A percentile compares a stretch with the other conserved stretches of the same genome.
Evolutionary conservation across 148 eudicot genomes (phyloP).

Genomic region (Camellia lanceoleosa): DNA sequence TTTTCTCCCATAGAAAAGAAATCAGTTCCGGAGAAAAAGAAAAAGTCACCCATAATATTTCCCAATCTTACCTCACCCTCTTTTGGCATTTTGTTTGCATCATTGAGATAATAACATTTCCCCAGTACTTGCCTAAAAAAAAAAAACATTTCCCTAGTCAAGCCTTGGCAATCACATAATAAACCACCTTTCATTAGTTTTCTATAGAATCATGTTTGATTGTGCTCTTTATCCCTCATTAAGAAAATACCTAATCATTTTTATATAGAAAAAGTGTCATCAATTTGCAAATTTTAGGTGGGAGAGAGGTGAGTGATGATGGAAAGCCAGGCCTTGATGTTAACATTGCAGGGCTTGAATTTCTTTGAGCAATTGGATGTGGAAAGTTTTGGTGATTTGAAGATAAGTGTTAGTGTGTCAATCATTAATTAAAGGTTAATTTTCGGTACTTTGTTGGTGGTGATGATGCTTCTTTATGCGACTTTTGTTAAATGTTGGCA

Average conservation of each 20-base stretch:
- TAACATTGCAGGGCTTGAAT: background rate
- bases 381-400: background rate
- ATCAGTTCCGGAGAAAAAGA: too few relatives aligned
- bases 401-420: conserved; percentile 9
- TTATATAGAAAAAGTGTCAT: background rate
- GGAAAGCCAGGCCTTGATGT: background rate
- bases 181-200: background rate
- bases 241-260: conserved; percentile 3
- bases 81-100: conserved; percentile 10
- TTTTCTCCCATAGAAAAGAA: too few relatives aligned
- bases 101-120: background rate
- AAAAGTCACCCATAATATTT: conserved; percentile 13
- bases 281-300: conserved; percentile 3
- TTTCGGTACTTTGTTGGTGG: background rate
- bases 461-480: background rate
- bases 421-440: background rate
- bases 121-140: too few relatives aligned
- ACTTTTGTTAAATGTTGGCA: background rate
- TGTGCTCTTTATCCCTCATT: background rate
- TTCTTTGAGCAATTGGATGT: background rate
- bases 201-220: background rate
- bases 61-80: conserved; percentile 8
- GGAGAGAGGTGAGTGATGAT: background rate
- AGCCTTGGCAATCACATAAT: background rate
- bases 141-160: too few relatives aligned